Conservation (phyloP, 2,329 filamentous ascomycete species). For the Cladosporium oxysporum region DNA sequence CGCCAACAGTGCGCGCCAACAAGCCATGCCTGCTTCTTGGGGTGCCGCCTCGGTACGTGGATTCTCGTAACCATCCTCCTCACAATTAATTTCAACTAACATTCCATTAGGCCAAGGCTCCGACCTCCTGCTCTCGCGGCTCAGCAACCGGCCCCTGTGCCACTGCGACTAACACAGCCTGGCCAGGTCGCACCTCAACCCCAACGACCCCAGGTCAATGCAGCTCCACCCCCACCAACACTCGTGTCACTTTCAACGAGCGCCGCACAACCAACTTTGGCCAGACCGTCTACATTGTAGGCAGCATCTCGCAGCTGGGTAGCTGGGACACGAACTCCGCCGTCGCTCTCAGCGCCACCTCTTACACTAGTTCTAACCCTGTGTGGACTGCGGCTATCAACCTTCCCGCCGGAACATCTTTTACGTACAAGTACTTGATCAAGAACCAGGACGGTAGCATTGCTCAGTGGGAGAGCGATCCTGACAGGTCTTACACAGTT, state of each 20-base stretch:
- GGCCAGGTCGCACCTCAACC: conserved; percentile 23
- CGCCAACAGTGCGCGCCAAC: conserved; percentile 58
- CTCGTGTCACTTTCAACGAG: conserved; percentile 62
- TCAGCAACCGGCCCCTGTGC: conserved; percentile 32
- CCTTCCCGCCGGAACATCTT: conserved; percentile 54
- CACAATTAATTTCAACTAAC: neutral
- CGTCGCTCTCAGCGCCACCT: conserved; percentile 56
- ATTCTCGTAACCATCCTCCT: too few species aligned
- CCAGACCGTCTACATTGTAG: conserved; percentile 65
- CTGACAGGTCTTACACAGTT: conserved; percentile 40
- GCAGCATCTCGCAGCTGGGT: conserved; percentile 60
- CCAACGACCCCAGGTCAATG: conserved; percentile 26
- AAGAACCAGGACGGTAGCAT: conserved; percentile 55
- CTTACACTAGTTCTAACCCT: conserved; percentile 60
- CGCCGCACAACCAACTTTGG: conserved; percentile 59
- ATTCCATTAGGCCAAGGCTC: conserved; percentile 24
- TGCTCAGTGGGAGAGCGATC: conserved; percentile 61
- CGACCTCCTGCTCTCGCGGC: conserved; percentile 28
- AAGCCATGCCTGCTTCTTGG: conserved; percentile 60
- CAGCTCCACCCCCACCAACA: conserved; percentile 28
- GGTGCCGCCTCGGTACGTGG: conserved; percentile 29
- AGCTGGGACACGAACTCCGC: conserved; percentile 57
- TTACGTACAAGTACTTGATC: conserved; percentile 70
- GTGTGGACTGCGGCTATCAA: conserved; percentile 60
- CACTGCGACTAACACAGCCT: conserved; percentile 33